Evolutionary conservation across 2,329 filamentous ascomycete genomes (phyloP).

Genomic region (Xylariaceae sp.): DNA sequence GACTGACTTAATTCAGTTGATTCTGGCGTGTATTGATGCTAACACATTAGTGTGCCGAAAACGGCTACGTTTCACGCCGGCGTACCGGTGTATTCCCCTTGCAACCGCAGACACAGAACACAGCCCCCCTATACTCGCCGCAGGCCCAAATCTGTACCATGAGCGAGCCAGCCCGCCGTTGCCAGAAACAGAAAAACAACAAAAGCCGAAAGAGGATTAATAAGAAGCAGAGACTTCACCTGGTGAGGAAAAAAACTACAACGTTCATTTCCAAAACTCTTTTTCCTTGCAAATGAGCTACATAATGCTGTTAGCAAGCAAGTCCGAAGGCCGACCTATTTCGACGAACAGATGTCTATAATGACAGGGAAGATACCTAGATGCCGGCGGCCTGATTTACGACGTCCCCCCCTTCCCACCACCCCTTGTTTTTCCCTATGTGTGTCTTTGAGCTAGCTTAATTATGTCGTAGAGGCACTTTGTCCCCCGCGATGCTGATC

Average conservation of each 20-base stretch:
- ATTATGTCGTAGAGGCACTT: conserved; percentile 8
- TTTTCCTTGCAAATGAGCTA: neutral
- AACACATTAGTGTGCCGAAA: conserved; percentile 13
- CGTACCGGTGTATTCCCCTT: conserved; percentile 6
- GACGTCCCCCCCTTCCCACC: neutral
- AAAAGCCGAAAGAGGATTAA: neutral
- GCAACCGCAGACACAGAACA: neutral
- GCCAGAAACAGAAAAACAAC: neutral
- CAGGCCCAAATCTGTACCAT: neutral
- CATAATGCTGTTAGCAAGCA: neutral
- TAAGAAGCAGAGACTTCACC: neutral
- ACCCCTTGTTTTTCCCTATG: neutral
- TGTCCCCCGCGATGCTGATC: conserved; percentile 16
- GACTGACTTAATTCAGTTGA: conserved; percentile 22
- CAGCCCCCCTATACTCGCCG: neutral
- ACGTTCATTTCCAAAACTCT: neutral
- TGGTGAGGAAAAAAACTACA: neutral
- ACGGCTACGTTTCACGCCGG: conserved; percentile 5
- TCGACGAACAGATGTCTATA: neutral
- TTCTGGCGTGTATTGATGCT: conserved; percentile 13
- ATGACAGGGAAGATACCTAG: neutral
- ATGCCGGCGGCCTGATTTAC: neutral
- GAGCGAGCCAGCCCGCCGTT: neutral
- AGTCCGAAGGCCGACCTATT: neutral
- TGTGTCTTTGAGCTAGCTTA: neutral